Evolutionary conservation across 352 stramenopile species (phyloP).

Genomic region (Pythium biforme): DNA sequence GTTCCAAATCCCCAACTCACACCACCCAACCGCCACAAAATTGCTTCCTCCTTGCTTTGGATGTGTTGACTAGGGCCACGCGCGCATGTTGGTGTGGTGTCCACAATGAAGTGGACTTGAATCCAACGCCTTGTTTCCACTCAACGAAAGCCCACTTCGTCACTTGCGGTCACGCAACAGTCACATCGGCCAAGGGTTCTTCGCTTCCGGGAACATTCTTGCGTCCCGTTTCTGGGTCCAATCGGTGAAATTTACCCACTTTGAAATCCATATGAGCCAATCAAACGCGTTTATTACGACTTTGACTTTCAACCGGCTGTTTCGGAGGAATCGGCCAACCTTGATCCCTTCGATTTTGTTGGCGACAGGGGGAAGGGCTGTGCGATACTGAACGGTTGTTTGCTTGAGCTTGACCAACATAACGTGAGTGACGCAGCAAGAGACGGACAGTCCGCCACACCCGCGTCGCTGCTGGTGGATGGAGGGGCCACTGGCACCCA

Average conservation of each 20-base stretch:
- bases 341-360: neutral
- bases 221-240: neutral
- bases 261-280: neutral
- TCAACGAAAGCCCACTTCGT: neutral
- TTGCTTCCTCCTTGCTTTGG: no score
- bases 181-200: neutral
- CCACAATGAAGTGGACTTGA: neutral
- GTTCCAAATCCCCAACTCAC: no score
- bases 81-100: neutral
- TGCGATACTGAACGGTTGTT: neutral
- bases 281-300: conserved; percentile 12
- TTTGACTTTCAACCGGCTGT: conserved; percentile 4
- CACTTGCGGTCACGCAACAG: neutral
- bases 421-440: conserved; percentile 2
- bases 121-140: neutral
- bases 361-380: conserved; percentile 16
- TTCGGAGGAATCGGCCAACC: conserved; percentile 2
- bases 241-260: conserved; percentile 15
- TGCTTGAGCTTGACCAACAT: conserved; percentile 6
- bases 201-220: conserved; percentile 15
- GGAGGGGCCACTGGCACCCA: neutral
- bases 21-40: no score
- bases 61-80: no score
- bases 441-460: neutral
- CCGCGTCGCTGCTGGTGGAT: neutral